Evolutionary conservation across 2,329 filamentous ascomycete genomes (phyloP), one percentile per base, ranked within the genome.

Genomic region (Byssothecium circinans): DNA sequence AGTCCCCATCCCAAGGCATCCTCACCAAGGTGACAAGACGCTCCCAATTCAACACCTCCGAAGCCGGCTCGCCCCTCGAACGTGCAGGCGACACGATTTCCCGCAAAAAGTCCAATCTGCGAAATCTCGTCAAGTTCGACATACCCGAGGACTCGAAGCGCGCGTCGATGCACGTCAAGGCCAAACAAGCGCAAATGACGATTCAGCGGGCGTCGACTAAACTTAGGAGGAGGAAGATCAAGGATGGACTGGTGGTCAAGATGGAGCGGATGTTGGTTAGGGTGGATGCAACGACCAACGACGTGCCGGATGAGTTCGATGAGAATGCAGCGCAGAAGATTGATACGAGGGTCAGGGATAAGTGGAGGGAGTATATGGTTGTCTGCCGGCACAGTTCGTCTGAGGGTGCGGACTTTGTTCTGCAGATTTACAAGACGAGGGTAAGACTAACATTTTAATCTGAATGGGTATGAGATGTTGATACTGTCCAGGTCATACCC

Each of bases 181-280:
- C 71, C 7, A 70, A 69, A 44, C 61, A 70, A 38, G 67, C 69
- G 3, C 71, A 75, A 47, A 65, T 71, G 59, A 66, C 63, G 11
- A 60, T 69, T 10, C 66, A 67, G 52, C 64, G 64, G 19, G 60
- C 68, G 15, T 61, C 62, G 1, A 63, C 60, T 12, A 65, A 57
- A 20, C 49, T 76, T 19, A 61, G 74, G 19, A 70, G 75, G 43
- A 59, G 66, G 43, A 73, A 70, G 50, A 62, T 74, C 36, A 72
- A 73, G 41, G 78, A 83, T 55, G 84, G 84, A 4, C 78, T 85
- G 51, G 81, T 87, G 42, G 73, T 87, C 47, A 86, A 86, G 65
- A 83, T 84, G 68, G 83, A 86, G 61, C 82, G 80, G 49, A 87
- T 87, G 84, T 77, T 87, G 18, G 79, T 87, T 17, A 77, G 82